Evolutionary conservation across 2,329 filamentous ascomycete genomes (phyloP).

Genomic region (Cylindrodendrum hubeiense): DNA sequence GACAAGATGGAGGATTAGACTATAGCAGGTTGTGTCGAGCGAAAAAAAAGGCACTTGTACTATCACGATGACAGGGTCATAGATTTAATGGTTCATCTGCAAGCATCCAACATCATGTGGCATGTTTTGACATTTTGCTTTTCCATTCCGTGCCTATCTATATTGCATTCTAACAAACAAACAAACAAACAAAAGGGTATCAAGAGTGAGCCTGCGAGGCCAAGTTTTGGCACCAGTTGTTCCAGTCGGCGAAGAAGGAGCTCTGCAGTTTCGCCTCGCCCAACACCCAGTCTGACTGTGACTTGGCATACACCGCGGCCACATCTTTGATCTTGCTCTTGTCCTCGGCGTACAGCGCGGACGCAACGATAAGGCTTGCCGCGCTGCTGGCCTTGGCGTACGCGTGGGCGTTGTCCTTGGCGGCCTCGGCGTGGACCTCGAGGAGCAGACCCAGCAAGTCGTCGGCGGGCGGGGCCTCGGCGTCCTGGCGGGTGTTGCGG

Average conservation of each 20-base stretch:
- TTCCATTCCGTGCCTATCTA: conserved; percentile 29
- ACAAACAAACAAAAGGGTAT: conserved; percentile 33
- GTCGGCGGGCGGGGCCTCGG: conserved; percentile 55
- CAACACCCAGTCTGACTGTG: conserved; percentile 68
- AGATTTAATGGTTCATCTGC: conserved; percentile 51
- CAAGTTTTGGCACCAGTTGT: conserved; percentile 76
- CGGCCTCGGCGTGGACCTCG: conserved; percentile 76
- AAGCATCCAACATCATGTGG: conserved; percentile 26
- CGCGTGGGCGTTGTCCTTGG: conserved; percentile 73
- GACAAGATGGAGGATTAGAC: conserved; percentile 92
- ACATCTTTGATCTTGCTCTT: conserved; percentile 66
- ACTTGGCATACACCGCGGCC: conserved; percentile 73
- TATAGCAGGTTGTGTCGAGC: conserved; percentile 41
- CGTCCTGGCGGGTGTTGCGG: conserved; percentile 54
- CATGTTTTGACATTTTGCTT: conserved; percentile 13
- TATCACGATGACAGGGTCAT: conserved; percentile 51
- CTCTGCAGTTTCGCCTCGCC: conserved; percentile 71
- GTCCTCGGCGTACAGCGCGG: conserved; percentile 68
- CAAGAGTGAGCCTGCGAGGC: conserved; percentile 50
- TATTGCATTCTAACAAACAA: not conserved
- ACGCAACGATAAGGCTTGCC: conserved; percentile 76
- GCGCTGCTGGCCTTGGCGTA: conserved; percentile 82
- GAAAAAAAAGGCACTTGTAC: conserved; percentile 48
- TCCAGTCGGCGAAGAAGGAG: conserved; percentile 78
- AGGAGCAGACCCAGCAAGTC: conserved; percentile 70